A percentile compares a stretch with the other conserved stretches of the same genome.
Conservation (phyloP, 1,284 basidiomycete genomes). For the Boletus smithii region DNA sequence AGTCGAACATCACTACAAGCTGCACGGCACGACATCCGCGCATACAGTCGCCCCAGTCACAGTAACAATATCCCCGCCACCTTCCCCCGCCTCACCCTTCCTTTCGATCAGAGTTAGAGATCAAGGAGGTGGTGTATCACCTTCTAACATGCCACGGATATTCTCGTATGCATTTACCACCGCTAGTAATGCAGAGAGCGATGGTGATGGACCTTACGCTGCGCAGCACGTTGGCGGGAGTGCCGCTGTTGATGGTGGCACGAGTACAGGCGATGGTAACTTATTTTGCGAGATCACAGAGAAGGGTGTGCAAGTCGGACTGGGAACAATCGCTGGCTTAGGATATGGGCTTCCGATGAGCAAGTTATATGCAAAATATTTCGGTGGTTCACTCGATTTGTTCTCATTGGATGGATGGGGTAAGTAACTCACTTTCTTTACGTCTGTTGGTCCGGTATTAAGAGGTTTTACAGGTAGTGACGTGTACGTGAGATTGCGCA, state of each 20-base stretch:
- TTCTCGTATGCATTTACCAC: constrained; percentile 93
- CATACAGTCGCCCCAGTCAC: constrained; percentile 57
- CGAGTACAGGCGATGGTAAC: constrained; percentile 49
- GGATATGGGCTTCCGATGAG: constrained; percentile 88
- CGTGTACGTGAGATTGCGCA: constrained; percentile 70
- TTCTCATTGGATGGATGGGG: constrained; percentile 81
- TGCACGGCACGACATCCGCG: constrained; percentile 35
- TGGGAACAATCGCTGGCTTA: constrained; percentile 66
- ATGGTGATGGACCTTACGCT: constrained; percentile 67
- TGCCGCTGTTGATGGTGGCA: constrained; percentile 53
- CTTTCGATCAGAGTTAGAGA: constrained; percentile 81
- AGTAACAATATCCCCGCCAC: constrained; percentile 69
- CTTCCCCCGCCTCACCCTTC: constrained; percentile 42
- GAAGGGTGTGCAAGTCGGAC: constrained; percentile 65
- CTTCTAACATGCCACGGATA: constrained; percentile 70
- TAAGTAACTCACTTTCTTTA: constrained; percentile 30
- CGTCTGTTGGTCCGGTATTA: constrained; percentile 2
- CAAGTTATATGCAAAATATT: constrained; percentile 76
- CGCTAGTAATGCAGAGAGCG: constrained; percentile 39
- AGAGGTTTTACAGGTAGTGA: constrained; percentile 54
- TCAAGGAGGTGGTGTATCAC: constrained; percentile 81
- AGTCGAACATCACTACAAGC: constrained; percentile 66
- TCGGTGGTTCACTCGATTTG: constrained; percentile 75
- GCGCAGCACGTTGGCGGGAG: constrained; percentile 69
- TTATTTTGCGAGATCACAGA: constrained; percentile 74